Base-by-base conservation (phyloP, 2,329 filamentous ascomycete species). In the Pseudopyricularia cyperi region DNA sequence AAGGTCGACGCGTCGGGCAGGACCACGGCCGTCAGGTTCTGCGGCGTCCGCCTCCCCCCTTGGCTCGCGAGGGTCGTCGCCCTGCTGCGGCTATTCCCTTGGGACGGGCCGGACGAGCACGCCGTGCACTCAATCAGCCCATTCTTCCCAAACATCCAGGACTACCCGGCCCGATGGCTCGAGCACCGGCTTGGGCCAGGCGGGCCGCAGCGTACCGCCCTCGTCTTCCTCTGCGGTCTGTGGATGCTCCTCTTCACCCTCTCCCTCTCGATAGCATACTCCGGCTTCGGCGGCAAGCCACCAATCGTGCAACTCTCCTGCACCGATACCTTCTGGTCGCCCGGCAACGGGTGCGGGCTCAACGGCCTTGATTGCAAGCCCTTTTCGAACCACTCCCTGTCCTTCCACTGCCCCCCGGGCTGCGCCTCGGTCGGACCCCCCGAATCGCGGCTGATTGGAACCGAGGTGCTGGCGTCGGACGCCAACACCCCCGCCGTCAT, bases 321-420 rank as follows among this genome's bases (percentile, higher is more conserved):
- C 60, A 67, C 65, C 12, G 71, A 76, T 53, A 71, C 72, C 28
- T 75, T 79, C 54, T 83, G 78, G 77, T 69, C 65, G 28, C 58
- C 75, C 49, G 72, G 72, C 24, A 80, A 80, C 58, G 67, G 67
- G 35, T 83, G 80, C 59, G 79, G 78, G 1, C 56, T 82, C 14
- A 74, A 82, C 56, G 79, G 80, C 3, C 71, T 76, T 53, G 64
- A 71, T 22, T 83, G 80, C 59, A 71, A 75, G 9, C 79, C 80
- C 0, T 83, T 83, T 56, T 67, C 68, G n/a, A 79, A 80, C 56
- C 65, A 62, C 22, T 70, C 71, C 1, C 69, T 80, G 55, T 65
- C 77, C 1, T 82, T 83, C 57, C 69, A 78, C 50, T 83, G 80
- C 57, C 79, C 79, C 2, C 77, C 76, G 8, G 74, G 76, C 55